These are phyloP conservation scores for Nicotiana benthamiana DNA, from an alignment of 257 asterid species.

Conservation along the genomic window DNA sequence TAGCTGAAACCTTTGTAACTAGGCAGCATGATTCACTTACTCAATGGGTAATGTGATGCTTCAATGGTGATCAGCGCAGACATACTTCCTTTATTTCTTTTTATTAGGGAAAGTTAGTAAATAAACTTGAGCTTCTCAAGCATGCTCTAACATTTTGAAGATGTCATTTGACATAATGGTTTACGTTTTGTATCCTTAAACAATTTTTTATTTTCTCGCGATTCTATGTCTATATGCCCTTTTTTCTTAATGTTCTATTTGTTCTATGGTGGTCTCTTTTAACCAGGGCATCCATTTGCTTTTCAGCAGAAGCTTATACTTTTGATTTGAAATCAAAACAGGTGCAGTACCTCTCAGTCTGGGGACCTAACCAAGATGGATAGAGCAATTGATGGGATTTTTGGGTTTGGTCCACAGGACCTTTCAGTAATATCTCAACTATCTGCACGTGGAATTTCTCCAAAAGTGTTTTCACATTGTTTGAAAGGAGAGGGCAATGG, in stretches of 20 bases:
- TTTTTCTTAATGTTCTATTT: neutral
- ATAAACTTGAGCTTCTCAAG: neutral
- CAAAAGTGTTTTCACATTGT: constrained; percentile 74
- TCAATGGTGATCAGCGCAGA: neutral
- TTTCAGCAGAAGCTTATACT: neutral
- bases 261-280: neutral
- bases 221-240: neutral
- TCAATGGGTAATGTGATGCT: neutral
- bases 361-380: constrained; percentile 70
- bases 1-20: neutral
- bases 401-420: constrained; percentile 65
- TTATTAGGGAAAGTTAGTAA: neutral
- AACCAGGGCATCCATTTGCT: neutral
- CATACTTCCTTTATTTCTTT: neutral
- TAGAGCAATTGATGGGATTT: constrained; percentile 79
- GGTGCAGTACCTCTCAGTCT: constrained; percentile 68
- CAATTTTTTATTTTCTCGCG: neutral
- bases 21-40: neutral
- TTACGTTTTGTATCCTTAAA: neutral
- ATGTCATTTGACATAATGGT: neutral
- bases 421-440: constrained; percentile 71
- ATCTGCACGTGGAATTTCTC: constrained; percentile 59
- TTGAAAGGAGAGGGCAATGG: constrained; percentile 78
- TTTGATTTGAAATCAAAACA: constrained; percentile 25
- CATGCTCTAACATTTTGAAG: neutral